A percentile compares a stretch with the other conserved stretches of the same genome.
Conservation (phyloP, 352 stramenopile genomes). For the Globisporangium nunn region DNA sequence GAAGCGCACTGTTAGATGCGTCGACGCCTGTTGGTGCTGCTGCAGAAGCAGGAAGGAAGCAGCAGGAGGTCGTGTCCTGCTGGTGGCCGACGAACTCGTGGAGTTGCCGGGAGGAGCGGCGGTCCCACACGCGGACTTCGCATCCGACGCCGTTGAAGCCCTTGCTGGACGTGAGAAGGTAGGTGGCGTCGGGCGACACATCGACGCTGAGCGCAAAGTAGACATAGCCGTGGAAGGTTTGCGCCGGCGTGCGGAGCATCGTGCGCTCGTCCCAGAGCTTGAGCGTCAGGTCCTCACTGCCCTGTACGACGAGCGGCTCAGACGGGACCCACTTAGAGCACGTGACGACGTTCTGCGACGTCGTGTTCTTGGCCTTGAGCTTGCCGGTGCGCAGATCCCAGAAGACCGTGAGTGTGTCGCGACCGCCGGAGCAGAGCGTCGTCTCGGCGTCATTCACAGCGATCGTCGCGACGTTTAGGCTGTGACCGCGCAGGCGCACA, state of each 20-base stretch:
- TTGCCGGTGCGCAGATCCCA: conserved; percentile 59
- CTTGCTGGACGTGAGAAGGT: conserved; percentile 80
- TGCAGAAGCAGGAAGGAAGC: conserved; percentile 33
- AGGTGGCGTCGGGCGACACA: conserved; percentile 35
- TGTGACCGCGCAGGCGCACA: conserved; percentile 35
- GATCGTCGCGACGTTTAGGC: conserved; percentile 67
- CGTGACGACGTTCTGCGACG: conserved; percentile 79
- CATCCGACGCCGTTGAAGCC: conserved; percentile 78
- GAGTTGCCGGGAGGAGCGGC: conserved; percentile 52
- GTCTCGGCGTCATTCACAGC: conserved; percentile 42
- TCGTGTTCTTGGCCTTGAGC: conserved; percentile 54
- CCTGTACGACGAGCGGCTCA: conserved; percentile 57
- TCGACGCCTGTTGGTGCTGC: background rate
- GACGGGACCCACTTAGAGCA: conserved; percentile 73
- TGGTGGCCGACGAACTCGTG: conserved; percentile 55
- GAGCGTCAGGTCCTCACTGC: conserved; percentile 75
- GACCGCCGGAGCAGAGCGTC: conserved; percentile 63
- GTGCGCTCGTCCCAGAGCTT: conserved; percentile 74
- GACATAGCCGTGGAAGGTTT: conserved; percentile 62
- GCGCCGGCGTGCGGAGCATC: conserved; percentile 32
- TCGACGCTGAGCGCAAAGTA: conserved; percentile 78
- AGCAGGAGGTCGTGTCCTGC: conserved; percentile 72
- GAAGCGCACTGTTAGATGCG: conserved; percentile 1
- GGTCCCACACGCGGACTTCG: conserved; percentile 76
- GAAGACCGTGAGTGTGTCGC: conserved; percentile 78